Evolutionary conservation across 768 basidiomycete species (phyloP), one percentile per base, ranked within the genome.

Genomic region (Russula ochroleuca): DNA sequence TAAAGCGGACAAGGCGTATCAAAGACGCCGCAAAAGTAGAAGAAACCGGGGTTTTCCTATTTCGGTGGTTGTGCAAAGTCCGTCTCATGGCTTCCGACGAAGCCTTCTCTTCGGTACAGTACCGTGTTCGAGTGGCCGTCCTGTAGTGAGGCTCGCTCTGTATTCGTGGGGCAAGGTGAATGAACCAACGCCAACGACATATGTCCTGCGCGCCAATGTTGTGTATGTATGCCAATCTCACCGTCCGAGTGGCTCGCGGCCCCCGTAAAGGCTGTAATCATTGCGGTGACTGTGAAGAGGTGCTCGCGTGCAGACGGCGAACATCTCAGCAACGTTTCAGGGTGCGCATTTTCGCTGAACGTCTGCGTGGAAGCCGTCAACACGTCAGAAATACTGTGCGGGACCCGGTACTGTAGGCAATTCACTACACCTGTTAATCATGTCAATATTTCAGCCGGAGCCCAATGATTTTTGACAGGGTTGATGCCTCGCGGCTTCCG

Each of bases 311-410:
- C 15, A 9, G 23, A 15, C 25, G 9, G 35, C n/a, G 21, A 15
- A 28, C 40, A 31, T 17, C 33, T 31, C 43, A 21, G n/a, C 57
- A 59, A 58, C 50, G 43, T 63, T 58, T 40, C 28, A 28, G 57
- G 56, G 57, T 58, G 7, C 41, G 48, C 28, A n/a, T 62, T 28
- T 51, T 35, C 28, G 35, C 31, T 23, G 19, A 57, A 41, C 54
- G 6, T 50, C 37, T 28, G 55, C 38, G 43, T 63, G 41, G 56
- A 57, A 63, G 28, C 6, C 8, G 33, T 21, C 62, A 52, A 25
- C n/a, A 14, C 51, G 62, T 58, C 51, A 47, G 31, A 13, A 17
- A 52, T 28, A 28, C 28, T 28, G 28, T 28, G 28, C 28, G 28
- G 21, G 17, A 54, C 1, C 1, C 28, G 17, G 21, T 23, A n/a